Evolutionary conservation across 139 green algal species (phyloP), one percentile per base, ranked within the genome.

Genomic region (Coelastrella sp.): DNA sequence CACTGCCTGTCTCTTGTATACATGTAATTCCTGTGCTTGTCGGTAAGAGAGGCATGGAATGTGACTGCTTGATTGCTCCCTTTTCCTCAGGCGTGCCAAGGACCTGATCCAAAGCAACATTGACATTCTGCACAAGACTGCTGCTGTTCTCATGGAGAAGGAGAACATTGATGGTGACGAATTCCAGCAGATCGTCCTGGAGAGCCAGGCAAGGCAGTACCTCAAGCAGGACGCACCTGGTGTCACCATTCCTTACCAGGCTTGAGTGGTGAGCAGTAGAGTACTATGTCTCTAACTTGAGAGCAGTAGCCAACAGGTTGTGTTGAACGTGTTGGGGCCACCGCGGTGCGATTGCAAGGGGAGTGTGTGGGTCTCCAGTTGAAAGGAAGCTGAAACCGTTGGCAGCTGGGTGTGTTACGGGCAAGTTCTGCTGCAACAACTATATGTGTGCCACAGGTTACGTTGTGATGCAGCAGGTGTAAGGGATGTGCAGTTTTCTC

Each of bases 111-210:
- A 94, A 83, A 93, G 74, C 76, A 99, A 99, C 95, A 99, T 99
- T 59, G 91, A 96, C 57, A 93, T 99, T 27, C 93, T 99, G 92
- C 98, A 99, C 95, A 94, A 94, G 89, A 94, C 92, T 15, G 83
- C 98, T 1, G 97, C 96, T 6, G 93, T 99, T 74, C 93, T 99
- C 73, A 91, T 99, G 84, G 98, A 99, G 95, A 98, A 98, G 93
- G 98, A 99, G 95, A 98, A 97, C 90, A 98, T 99, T 73, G 98
- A 99, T 92, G 98, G 98, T 17, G 98, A 99, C 66, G 97, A 99
- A 94, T 98, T 99, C 90, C 92, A 94, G 91, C 85, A 93, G 76
- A 96, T 99, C 65, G 94, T 99, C 80, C 91, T 98, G 80, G 96
- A 97, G 78, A 93, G 90, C 27, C 93, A 98, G 89, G 95, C 96